Conservation (phyloP, 352 stramenopile genomes). For the Chrysophaeum taylorii region DNA sequence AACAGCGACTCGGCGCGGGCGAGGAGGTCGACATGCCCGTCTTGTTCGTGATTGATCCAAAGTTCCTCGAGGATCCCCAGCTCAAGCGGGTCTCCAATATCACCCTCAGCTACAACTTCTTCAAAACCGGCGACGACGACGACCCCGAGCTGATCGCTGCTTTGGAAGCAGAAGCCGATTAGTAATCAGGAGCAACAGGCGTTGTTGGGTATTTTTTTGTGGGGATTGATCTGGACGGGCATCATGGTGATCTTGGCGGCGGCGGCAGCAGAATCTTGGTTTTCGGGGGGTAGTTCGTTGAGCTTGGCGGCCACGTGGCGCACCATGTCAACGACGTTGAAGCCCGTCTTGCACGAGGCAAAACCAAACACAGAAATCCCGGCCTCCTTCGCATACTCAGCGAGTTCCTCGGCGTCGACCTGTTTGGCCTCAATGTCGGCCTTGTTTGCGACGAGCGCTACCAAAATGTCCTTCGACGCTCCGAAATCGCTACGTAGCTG, state of each 20-base stretch:
- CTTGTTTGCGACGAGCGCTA: background rate
- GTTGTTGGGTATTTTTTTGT: too few species aligned
- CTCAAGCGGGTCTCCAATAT: conserved; percentile 93
- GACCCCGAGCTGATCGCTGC: too few species aligned
- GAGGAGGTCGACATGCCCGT: conserved; percentile 99
- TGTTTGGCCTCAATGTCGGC: background rate
- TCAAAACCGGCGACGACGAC: conserved; percentile 86
- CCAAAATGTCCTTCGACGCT: background rate
- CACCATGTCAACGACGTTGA: background rate
- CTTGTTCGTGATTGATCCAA: conserved; percentile 99
- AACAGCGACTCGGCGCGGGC: conserved; percentile 86
- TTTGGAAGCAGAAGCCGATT: too few species aligned
- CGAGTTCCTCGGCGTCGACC: background rate
- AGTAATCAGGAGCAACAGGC: too few species aligned
- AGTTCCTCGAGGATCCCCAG: conserved; percentile 89
- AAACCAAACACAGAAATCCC: background rate
- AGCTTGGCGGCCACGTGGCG: too few species aligned
- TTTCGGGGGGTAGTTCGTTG: too few species aligned
- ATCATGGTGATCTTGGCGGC: too few species aligned
- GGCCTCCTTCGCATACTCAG: background rate
- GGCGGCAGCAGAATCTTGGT: too few species aligned
- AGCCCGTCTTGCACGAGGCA: conserved; percentile 1
- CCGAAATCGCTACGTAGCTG: background rate
- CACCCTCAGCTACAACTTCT: conserved; percentile 95
- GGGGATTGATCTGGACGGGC: too few species aligned